Evolutionary conservation across 164 flowering plant genomes (phyloP), one percentile per base, ranked within the genome.

Genomic region (Kingdonia uniflora): DNA sequence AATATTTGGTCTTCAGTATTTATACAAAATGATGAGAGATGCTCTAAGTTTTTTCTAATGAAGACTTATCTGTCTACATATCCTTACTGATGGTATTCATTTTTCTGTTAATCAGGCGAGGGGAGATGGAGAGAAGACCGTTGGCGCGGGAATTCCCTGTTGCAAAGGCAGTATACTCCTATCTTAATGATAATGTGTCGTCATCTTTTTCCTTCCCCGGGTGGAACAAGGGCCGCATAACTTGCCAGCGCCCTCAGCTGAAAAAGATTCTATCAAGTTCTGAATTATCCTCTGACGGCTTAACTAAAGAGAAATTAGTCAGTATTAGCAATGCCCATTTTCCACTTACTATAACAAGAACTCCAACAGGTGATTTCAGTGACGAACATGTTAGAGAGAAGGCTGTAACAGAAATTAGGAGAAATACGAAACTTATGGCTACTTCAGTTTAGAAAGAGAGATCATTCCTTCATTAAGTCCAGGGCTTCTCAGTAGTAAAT

Each of bases 171-270:
- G 84, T 73, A 5, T 68, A 67, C 62, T 67, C 90, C 25, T 79
- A 76, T 61, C 74, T 92, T 39, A 81, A 80, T 60, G 91, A 83
- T 42, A 61, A 66, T 49, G 63, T 74, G n/a, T 73, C 85, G 29
- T 55, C 90, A 6, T 76, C 76, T 51, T 91, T 91, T 63, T 51
- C 57, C 67, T 84, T 75, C 53, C 84, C 96, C 25, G 78, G 75
- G 26, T 92, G 98, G 98, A 92, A 82, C 76, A 85, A 77, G 49
- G 96, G 95, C 25, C 75, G 96, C 52, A 80, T 92, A 43, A 67
- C 79, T 56, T 85, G 96, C 69, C 94, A 80, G 39, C 77, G 74
- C 35, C 42, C 91, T 55, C 94, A 82, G 71, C 86, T 87, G 23
- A 87, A 77, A 68, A 66, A 64, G 42, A 48, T 80, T 52, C 72